Evolutionary conservation across 148 eudicot species (phyloP).

Genomic region (Dianthus caryophyllus): DNA sequence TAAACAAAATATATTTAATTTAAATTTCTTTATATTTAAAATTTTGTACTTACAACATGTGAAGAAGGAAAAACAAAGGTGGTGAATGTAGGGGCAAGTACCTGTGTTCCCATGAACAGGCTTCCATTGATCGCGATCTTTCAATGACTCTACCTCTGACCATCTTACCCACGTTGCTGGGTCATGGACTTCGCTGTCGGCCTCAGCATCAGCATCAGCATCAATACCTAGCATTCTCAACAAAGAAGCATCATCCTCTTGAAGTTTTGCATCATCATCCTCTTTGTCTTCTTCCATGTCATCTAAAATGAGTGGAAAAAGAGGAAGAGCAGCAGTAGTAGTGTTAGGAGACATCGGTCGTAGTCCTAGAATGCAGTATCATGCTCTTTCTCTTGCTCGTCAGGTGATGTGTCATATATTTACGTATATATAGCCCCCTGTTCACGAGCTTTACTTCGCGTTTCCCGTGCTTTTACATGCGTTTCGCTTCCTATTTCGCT

Average conservation of each 20-base stretch:
- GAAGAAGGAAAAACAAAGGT: background rate
- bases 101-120: conserved; percentile 64
- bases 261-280: conserved; percentile 31
- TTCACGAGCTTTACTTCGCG: too few relatives aligned
- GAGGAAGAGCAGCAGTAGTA: too few relatives aligned
- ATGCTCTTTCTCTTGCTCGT: conserved; percentile 23
- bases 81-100: conserved; percentile 12
- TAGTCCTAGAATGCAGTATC: too few relatives aligned
- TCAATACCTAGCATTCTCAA: conserved; percentile 78
- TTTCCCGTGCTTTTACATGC: too few relatives aligned
- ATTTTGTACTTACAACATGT: too few relatives aligned
- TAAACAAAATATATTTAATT: too few relatives aligned
- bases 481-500: too few relatives aligned
- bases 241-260: conserved; percentile 65
- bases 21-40: too few relatives aligned
- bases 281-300: conserved; percentile 48
- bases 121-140: conserved; percentile 82
- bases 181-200: conserved; percentile 58
- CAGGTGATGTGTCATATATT: too few relatives aligned
- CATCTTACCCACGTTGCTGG: conserved; percentile 69
- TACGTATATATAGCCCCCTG: too few relatives aligned
- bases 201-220: conserved; percentile 68
- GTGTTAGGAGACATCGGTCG: too few relatives aligned
- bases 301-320: conserved; percentile 39
- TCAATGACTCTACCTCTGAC: conserved; percentile 70